These are phyloP conservation scores for Zygotorulaspora danielsina DNA, from an alignment of 805 yeast genomes.

Conservation along the genomic window DNA sequence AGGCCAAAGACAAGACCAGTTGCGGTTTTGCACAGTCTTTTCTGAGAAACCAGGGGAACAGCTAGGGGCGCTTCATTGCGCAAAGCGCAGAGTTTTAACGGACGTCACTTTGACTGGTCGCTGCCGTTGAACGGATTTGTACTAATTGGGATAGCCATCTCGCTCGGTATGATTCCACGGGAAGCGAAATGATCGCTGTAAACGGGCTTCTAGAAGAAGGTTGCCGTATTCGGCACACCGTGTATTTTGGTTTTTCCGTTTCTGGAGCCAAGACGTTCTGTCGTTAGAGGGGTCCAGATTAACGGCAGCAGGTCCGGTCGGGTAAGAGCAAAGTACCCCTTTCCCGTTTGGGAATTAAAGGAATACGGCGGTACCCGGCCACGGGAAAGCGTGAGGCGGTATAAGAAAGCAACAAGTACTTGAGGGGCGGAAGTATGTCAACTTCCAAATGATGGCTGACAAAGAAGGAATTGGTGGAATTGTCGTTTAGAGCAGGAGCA, in stretches of 20 bases:
- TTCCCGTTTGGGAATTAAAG: background rate
- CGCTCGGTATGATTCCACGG: no score
- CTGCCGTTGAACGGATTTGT: no score
- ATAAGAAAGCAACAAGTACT: conserved; percentile 1
- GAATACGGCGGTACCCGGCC: conserved; percentile 1
- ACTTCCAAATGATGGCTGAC: no score
- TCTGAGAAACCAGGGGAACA: background rate
- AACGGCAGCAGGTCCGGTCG: background rate
- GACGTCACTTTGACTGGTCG: no score
- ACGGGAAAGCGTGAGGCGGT: background rate
- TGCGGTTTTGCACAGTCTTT: background rate
- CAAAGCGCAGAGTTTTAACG: no score
- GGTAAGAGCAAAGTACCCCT: no score
- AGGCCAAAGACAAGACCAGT: background rate
- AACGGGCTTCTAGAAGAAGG: background rate
- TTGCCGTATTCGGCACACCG: background rate
- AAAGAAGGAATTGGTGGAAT: background rate
- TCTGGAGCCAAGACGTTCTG: no score
- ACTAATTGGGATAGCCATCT: no score
- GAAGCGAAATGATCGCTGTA: background rate
- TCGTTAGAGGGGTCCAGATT: background rate
- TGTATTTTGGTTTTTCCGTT: background rate
- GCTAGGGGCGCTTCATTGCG: no score
- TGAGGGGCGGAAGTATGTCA: background rate
- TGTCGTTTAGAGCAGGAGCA: background rate